These are phyloP conservation scores for Monascus purpureus DNA, from an alignment of 495 filamentous ascomycete genomes.

Conservation along the genomic window DNA sequence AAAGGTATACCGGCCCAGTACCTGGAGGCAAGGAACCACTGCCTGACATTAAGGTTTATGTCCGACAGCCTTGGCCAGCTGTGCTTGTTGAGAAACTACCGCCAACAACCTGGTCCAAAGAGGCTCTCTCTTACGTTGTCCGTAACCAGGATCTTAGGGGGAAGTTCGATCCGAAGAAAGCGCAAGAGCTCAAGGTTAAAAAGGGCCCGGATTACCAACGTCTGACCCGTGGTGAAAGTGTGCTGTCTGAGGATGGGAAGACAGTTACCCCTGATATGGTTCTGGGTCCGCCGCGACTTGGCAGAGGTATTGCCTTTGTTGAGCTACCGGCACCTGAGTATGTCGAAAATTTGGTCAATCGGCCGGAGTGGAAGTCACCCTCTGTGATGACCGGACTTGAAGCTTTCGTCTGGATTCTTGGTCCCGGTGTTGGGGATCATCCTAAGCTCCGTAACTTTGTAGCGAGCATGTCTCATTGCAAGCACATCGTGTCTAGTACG, in stretches of 20 bases:
- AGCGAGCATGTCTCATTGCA: conserved; percentile 36
- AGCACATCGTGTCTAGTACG: conserved; percentile 62
- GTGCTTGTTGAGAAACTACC: conserved; percentile 50
- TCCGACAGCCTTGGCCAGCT: conserved; percentile 74
- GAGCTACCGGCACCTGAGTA: conserved; percentile 61
- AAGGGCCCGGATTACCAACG: conserved; percentile 38
- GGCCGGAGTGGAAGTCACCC: conserved; percentile 58
- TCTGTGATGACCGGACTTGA: conserved; percentile 51
- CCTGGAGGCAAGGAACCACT: conserved; percentile 34
- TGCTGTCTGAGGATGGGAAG: conserved; percentile 40
- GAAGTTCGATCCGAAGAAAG: conserved; percentile 57
- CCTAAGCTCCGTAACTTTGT: conserved; percentile 54
- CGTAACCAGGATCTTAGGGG: conserved; percentile 60
- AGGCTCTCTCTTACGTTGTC: conserved; percentile 75
- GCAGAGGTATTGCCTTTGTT: conserved; percentile 60
- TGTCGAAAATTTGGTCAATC: conserved; percentile 47
- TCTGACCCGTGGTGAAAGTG: conserved; percentile 37
- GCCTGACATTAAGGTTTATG: conserved; percentile 57
- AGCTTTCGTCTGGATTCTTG: conserved; percentile 71
- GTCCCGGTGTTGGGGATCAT: conserved; percentile 48
- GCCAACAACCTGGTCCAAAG: conserved; percentile 41
- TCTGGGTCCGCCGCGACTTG: conserved; percentile 36
- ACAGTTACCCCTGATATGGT: conserved; percentile 54
- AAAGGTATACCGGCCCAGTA: conserved; percentile 51
- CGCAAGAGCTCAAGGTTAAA: conserved; percentile 42